phyloP scores from a whole-genome alignment of 1,284 basidiomycete species.

The Heterobasidion irregulare region DNA sequence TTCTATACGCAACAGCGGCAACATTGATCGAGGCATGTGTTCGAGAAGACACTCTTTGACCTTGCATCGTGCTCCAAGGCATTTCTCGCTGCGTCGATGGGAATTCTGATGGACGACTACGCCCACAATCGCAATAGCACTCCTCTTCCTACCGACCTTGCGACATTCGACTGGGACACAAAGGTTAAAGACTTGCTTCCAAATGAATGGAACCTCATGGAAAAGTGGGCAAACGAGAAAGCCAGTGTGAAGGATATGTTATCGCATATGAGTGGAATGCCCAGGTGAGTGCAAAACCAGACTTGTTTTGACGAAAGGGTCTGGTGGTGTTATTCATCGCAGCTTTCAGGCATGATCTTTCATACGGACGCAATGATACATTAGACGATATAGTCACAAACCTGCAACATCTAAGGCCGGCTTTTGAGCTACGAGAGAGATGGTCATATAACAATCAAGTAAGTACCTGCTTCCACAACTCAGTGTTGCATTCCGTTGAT shows the following conservation, averaged over 20 bases:
- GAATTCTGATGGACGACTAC: constrained; percentile 27
- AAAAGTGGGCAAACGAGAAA: constrained; percentile 25
- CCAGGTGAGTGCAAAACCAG: constrained; percentile 6
- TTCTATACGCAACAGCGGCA: neutral
- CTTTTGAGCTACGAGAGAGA: constrained; percentile 29
- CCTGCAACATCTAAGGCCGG: constrained; percentile 28
- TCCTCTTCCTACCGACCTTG: constrained; percentile 16
- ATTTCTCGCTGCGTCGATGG: constrained; percentile 29
- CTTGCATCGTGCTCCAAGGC: constrained; percentile 39
- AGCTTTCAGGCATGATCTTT: constrained; percentile 7
- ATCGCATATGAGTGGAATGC: constrained; percentile 12
- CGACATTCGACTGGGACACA: constrained; percentile 25
- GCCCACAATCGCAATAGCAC: constrained; percentile 20
- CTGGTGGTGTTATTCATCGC: neutral
- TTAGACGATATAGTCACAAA: constrained; percentile 19
- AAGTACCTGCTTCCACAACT: neutral
- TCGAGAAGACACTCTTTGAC: constrained; percentile 26
- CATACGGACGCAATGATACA: constrained; percentile 2
- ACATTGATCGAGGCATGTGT: neutral
- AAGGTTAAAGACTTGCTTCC: constrained; percentile 31
- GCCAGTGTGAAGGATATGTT: constrained; percentile 29
- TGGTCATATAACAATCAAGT: constrained; percentile 39
- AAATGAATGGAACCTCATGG: constrained; percentile 28
- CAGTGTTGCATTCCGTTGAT: neutral
- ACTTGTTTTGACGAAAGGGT: neutral